Conservation (phyloP, 2,329 filamentous ascomycete genomes). For the Coleophoma cylindrospora region DNA sequence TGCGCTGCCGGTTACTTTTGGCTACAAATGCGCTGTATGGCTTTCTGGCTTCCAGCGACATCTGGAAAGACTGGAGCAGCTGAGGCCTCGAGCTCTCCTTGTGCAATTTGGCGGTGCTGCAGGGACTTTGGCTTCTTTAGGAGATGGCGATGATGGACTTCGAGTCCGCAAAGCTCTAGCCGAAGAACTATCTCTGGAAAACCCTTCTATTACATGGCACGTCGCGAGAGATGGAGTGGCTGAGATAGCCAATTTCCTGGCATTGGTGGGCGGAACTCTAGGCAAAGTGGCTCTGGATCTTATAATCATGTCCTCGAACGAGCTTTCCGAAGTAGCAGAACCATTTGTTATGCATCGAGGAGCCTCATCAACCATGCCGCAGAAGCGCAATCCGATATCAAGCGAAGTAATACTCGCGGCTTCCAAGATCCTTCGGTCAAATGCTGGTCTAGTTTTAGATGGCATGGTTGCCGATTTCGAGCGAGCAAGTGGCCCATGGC, state of each 20-base stretch:
- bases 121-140: slow-evolving; percentile 48
- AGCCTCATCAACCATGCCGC: slow-evolving; percentile 51
- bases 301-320: slow-evolving; percentile 53
- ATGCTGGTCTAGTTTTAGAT: slow-evolving; percentile 46
- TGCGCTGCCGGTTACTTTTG: slow-evolving; percentile 50
- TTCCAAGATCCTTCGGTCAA: slow-evolving; percentile 46
- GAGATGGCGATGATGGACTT: slow-evolving; percentile 39
- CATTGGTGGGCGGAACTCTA: slow-evolving; percentile 45
- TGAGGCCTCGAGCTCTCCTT: slow-evolving; percentile 39
- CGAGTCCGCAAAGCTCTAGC: slow-evolving; percentile 44
- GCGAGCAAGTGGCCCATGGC: slow-evolving; percentile 52
- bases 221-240: slow-evolving; percentile 48
- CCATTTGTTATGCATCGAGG: slow-evolving; percentile 50
- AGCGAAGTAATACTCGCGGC: slow-evolving; percentile 50
- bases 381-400: slow-evolving; percentile 54
- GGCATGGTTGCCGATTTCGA: slow-evolving; percentile 55
- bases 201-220: slow-evolving; percentile 53
- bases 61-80: slow-evolving; percentile 38
- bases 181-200: slow-evolving; percentile 36
- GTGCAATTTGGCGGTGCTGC: slow-evolving; percentile 54
- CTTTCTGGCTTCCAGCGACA: slow-evolving; percentile 44
- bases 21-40: slow-evolving; percentile 52
- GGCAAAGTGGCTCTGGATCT: slow-evolving; percentile 52
- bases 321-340: slow-evolving; percentile 48
- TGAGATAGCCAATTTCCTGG: slow-evolving; percentile 47